phyloP scores from a whole-genome alignment of 805 yeast species.

The Alloascoidea hylecoeti region DNA sequence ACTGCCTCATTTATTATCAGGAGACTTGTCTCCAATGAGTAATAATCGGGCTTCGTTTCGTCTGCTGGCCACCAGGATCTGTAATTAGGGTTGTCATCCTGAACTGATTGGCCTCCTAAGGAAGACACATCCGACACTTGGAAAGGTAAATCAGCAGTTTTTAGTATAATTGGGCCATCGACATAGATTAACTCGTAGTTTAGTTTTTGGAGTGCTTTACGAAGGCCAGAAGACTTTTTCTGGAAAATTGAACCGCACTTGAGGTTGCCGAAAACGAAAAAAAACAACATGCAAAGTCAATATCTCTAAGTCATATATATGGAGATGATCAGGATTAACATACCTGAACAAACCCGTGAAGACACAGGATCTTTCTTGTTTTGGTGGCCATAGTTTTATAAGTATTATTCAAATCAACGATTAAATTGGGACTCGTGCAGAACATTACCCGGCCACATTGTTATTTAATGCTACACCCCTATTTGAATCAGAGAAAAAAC shows the following conservation, averaged over 20 bases:
- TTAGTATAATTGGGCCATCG: conserved; percentile 61
- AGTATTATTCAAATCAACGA: no score
- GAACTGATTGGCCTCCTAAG: conserved; percentile 28
- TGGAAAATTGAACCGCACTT: conserved; percentile 78
- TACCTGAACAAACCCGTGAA: conserved; percentile 62
- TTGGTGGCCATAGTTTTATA: no score
- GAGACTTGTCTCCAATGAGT: conserved; percentile 25
- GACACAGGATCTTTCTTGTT: conserved; percentile 50
- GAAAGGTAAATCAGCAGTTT: conserved; percentile 64
- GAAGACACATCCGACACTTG: conserved; percentile 39
- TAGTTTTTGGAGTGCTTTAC: conserved; percentile 56
- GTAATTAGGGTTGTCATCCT: conserved; percentile 24
- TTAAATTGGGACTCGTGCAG: no score
- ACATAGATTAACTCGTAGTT: conserved; percentile 64
- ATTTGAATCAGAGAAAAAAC: no score
- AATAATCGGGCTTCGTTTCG: conserved; percentile 16
- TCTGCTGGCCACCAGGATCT: conserved; percentile 72
- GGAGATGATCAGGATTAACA: conserved; percentile 1
- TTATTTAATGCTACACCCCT: no score
- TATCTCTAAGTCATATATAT: neutral
- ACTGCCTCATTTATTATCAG: conserved; percentile 39
- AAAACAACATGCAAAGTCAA: neutral
- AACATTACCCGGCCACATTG: no score
- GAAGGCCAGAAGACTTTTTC: conserved; percentile 77
- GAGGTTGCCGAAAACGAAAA: conserved; percentile 15